These are phyloP conservation scores for Phaeotremella fagi DNA, from an alignment of 768 basidiomycete genomes.

Conservation along the genomic window DNA sequence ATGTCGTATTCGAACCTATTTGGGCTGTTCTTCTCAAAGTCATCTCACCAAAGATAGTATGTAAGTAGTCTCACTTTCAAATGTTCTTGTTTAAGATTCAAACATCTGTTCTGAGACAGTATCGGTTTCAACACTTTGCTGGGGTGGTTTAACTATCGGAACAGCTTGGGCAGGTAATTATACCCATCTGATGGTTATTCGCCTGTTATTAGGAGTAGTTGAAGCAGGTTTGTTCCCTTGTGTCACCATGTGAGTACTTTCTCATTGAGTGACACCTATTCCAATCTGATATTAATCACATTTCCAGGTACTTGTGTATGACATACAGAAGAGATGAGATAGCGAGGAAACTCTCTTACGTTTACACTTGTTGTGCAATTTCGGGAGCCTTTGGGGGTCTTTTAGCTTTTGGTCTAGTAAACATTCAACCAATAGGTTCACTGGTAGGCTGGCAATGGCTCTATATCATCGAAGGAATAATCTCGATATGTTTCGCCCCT, in stretches of 20 bases:
- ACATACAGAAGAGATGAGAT: slow-evolving; percentile 21
- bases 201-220: slow-evolving; percentile 13
- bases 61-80: slow-evolving; percentile 10
- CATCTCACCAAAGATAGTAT: slow-evolving; percentile 59
- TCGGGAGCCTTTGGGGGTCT: slow-evolving; percentile 80
- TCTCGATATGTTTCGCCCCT: slow-evolving; percentile 3
- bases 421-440: slow-evolving; percentile 52
- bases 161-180: slow-evolving; percentile 5
- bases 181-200: slow-evolving; percentile 13
- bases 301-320: slow-evolving; percentile 15
- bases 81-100: not conserved
- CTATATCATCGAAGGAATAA: slow-evolving; percentile 17
- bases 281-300: no score
- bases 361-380: slow-evolving; percentile 78
- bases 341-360: slow-evolving; percentile 54
- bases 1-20: slow-evolving; percentile 16
- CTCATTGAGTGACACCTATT: not conserved
- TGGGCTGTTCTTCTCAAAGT: slow-evolving; percentile 20
- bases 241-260: not conserved
- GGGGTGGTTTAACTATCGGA: slow-evolving; percentile 9
- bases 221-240: slow-evolving; percentile 22
- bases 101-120: slow-evolving; percentile 7
- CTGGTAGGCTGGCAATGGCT: slow-evolving; percentile 32
- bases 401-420: slow-evolving; percentile 72
- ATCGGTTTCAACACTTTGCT: slow-evolving; percentile 6